These are phyloP conservation scores for Jatropha multifida DNA, from an alignment of 441 rosid genomes.

Conservation along the genomic window DNA sequence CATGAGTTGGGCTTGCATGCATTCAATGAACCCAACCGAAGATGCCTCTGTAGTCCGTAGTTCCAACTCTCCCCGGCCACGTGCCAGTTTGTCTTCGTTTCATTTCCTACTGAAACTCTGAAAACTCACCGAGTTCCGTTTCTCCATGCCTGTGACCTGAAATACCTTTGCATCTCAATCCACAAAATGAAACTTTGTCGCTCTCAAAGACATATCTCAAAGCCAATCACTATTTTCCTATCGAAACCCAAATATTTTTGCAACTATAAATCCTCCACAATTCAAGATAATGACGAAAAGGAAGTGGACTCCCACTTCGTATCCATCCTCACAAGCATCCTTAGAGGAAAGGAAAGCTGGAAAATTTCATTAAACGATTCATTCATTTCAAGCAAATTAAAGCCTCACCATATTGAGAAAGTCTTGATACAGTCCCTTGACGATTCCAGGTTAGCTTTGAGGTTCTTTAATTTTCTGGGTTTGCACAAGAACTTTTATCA, in stretches of 20 bases:
- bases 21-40: not conserved
- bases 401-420: conserved; percentile 62
- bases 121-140: not conserved
- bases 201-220: conserved; percentile 22
- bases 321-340: conserved; percentile 44
- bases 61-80: no score
- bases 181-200: conserved; percentile 45
- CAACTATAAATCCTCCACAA: conserved; percentile 19
- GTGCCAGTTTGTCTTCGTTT: no score
- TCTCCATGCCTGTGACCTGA: not conserved
- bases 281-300: conserved; percentile 25
- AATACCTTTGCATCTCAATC: not conserved
- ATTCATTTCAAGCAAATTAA: conserved; percentile 34
- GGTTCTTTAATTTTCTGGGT: conserved; percentile 85
- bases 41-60: not conserved
- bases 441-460: conserved; percentile 67
- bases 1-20: not conserved
- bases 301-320: conserved; percentile 42
- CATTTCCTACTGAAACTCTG: no score
- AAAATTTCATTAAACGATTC: conserved; percentile 48
- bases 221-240: conserved; percentile 21
- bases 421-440: conserved; percentile 56
- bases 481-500: conserved; percentile 69
- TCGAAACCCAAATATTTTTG: conserved; percentile 25
- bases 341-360: conserved; percentile 74